Conservation (phyloP, 1,284 basidiomycete genomes). For the Violaceomyces palustris region DNA sequence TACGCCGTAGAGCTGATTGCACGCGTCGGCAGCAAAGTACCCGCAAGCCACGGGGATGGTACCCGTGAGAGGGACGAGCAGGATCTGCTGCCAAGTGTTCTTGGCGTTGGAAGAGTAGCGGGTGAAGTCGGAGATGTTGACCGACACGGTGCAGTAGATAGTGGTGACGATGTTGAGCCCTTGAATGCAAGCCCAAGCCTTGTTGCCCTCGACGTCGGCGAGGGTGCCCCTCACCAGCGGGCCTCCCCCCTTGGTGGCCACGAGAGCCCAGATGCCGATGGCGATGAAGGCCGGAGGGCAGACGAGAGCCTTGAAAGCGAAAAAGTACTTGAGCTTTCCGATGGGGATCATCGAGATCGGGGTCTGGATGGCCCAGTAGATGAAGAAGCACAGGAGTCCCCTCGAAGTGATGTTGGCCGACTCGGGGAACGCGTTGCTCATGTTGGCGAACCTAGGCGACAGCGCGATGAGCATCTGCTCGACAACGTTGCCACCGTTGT, state of each 20-base stretch:
- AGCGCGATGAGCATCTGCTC: conserved; percentile 10
- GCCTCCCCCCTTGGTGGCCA: conserved; percentile 4
- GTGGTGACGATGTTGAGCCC: conserved; percentile 11
- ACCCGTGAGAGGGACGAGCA: conserved; percentile 11
- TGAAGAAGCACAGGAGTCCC: conserved; percentile 12
- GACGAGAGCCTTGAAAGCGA: conserved; percentile 9
- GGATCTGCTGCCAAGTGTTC: conserved; percentile 12
- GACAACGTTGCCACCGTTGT: conserved; percentile 8
- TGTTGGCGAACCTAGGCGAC: conserved; percentile 8
- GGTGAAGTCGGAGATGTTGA: conserved; percentile 16
- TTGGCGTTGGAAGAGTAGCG: conserved; percentile 8
- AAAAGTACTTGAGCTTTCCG: conserved; percentile 9
- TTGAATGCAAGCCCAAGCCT: conserved; percentile 10
- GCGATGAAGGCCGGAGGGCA: conserved; percentile 12
- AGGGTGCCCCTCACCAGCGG: conserved; percentile 4
- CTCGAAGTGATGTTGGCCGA: conserved; percentile 10
- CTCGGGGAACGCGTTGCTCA: conserved; percentile 9
- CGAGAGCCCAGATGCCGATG: conserved; percentile 13
- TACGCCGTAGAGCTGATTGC: conserved; percentile 7
- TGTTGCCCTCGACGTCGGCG: too few relatives aligned
- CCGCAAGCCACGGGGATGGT: conserved; percentile 13
- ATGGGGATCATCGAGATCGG: conserved; percentile 15
- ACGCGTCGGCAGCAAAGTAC: conserved; percentile 13
- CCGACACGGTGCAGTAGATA: conserved; percentile 12
- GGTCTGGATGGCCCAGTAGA: conserved; percentile 12